Evolutionary conservation across 306 rosid genomes (phyloP).

Genomic region (Rosa rugosa): DNA sequence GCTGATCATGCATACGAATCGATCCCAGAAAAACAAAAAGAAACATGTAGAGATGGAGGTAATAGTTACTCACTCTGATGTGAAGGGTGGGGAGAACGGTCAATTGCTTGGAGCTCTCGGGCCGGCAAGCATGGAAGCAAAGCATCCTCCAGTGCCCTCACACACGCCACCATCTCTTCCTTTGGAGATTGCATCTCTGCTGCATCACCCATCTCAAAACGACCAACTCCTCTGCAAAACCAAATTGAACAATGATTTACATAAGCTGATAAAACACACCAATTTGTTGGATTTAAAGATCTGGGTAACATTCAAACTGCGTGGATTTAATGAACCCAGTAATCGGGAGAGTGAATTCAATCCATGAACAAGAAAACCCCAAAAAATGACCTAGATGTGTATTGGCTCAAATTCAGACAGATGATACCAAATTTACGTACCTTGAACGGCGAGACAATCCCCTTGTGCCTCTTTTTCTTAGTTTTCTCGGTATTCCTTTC

Average conservation of each 20-base stretch:
- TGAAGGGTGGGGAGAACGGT: slow-evolving; percentile 91
- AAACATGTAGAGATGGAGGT: neutral
- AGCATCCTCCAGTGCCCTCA: slow-evolving; percentile 84
- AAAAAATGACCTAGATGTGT: neutral
- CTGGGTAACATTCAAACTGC: neutral
- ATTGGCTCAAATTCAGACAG: neutral
- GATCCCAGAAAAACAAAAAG: too few relatives aligned
- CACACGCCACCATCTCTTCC: slow-evolving; percentile 76
- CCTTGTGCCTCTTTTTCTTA: too few relatives aligned
- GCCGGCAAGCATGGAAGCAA: slow-evolving; percentile 98
- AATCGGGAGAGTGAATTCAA: neutral
- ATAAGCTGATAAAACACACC: neutral
- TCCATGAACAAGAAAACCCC: neutral
- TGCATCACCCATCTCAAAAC: slow-evolving; percentile 52
- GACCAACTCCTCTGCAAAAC: neutral
- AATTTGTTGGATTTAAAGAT: neutral
- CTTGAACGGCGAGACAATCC: neutral
- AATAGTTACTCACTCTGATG: slow-evolving; percentile 70
- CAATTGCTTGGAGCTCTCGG: slow-evolving; percentile 90
- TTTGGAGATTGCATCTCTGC: slow-evolving; percentile 50
- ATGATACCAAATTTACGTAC: neutral
- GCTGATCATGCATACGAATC: neutral
- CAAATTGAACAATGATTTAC: too few relatives aligned
- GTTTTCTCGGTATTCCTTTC: too few relatives aligned
- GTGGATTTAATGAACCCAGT: neutral